A percentile compares a stretch with the other conserved stretches of the same genome.
Conservation (phyloP, 495 filamentous ascomycete species). For the Aspergillus kassunensis region DNA sequence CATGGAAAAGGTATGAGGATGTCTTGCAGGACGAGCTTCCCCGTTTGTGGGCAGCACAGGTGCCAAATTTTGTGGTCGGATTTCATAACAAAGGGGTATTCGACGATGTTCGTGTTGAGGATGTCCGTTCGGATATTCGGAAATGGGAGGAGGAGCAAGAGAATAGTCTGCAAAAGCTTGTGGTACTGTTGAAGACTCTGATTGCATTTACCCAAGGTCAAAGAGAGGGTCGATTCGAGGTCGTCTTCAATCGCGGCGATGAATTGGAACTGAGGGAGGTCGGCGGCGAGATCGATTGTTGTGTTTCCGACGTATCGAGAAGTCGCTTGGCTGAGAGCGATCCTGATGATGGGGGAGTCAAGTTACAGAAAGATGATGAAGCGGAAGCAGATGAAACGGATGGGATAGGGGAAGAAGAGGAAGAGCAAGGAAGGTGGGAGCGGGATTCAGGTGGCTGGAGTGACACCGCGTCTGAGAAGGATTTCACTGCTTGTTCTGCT, state of each 20-base stretch:
- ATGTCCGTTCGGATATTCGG: slow-evolving; percentile 42
- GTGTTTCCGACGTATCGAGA: slow-evolving; percentile 10
- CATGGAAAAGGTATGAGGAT: slow-evolving; percentile 29
- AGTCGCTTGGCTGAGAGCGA: not conserved
- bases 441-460: not conserved
- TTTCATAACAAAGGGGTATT: slow-evolving; percentile 55
- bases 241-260: slow-evolving; percentile 30
- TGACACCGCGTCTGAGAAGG: slow-evolving; percentile 1
- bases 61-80: slow-evolving; percentile 58
- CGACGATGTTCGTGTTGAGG: slow-evolving; percentile 43
- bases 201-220: slow-evolving; percentile 32
- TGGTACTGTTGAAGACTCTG: slow-evolving; percentile 42
- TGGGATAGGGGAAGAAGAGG: not conserved
- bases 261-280: slow-evolving; percentile 44
- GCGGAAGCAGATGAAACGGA: not conserved
- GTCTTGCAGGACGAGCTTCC: slow-evolving; percentile 45
- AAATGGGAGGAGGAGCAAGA: slow-evolving; percentile 51
- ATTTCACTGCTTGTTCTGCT: slow-evolving; percentile 9
- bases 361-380: not conserved
- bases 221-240: slow-evolving; percentile 37
- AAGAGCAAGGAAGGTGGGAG: not conserved
- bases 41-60: slow-evolving; percentile 58
- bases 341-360: not conserved
- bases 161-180: slow-evolving; percentile 32
- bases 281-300: slow-evolving; percentile 17